phyloP scores from a whole-genome alignment of 2,329 filamentous ascomycete species.

The Ascochyta lentis region DNA sequence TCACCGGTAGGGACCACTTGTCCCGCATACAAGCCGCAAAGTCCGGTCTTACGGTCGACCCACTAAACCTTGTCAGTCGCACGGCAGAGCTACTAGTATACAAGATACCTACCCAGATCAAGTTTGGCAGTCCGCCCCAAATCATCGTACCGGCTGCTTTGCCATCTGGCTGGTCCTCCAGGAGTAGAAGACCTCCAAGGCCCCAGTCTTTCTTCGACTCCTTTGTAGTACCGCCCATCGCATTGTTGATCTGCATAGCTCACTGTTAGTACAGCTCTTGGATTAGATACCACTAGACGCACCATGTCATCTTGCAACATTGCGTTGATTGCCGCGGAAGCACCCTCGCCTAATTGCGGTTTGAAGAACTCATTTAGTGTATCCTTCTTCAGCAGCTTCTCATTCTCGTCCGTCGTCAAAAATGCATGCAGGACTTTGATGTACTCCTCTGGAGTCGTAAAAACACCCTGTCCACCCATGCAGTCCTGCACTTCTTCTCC shows the following conservation, averaged over 20 bases:
- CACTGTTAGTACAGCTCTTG: background rate
- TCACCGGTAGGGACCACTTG: slow-evolving; percentile 45
- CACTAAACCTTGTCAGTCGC: slow-evolving; percentile 26
- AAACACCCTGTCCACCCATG: slow-evolving; percentile 37
- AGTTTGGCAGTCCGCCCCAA: slow-evolving; percentile 44
- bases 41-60: slow-evolving; percentile 40
- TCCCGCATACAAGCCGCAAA: slow-evolving; percentile 39
- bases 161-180: slow-evolving; percentile 28
- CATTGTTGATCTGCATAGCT: slow-evolving; percentile 23
- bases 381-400: slow-evolving; percentile 34
- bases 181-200: slow-evolving; percentile 40
- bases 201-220: slow-evolving; percentile 35
- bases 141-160: slow-evolving; percentile 39
- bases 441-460: slow-evolving; percentile 33
- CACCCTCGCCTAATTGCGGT: slow-evolving; percentile 35
- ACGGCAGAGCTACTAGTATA: background rate
- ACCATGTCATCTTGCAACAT: slow-evolving; percentile 41
- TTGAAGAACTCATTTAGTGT: slow-evolving; percentile 40
- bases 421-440: slow-evolving; percentile 41
- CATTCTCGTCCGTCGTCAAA: slow-evolving; percentile 33
- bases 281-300: background rate
- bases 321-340: slow-evolving; percentile 34
- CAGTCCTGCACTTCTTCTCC: slow-evolving; percentile 29
- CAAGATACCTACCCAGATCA: slow-evolving; percentile 38
- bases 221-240: slow-evolving; percentile 32